phyloP scores from a whole-genome alignment of 805 yeast genomes.

The Myxozyma vanderwaltii region DNA sequence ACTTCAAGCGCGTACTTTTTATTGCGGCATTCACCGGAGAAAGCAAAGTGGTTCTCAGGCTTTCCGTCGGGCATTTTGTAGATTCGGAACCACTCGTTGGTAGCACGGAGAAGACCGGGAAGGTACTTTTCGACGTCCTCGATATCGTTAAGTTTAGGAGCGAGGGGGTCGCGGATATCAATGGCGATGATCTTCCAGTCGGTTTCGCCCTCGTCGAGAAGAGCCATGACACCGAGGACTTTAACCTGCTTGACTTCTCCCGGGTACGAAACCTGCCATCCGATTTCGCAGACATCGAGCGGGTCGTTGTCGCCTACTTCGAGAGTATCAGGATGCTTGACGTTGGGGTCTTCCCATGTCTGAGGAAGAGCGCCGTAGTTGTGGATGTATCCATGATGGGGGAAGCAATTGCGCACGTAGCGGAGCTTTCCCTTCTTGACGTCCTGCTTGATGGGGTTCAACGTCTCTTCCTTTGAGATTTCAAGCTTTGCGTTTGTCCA shows the following conservation, averaged over 20 bases:
- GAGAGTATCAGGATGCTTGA: conserved; percentile 49
- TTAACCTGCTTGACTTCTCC: conserved; percentile 86
- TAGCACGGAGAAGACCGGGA: conserved; percentile 91
- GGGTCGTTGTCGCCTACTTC: conserved; percentile 92
- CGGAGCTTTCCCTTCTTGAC: conserved; percentile 85
- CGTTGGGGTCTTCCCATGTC: conserved; percentile 96
- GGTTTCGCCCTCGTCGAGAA: conserved; percentile 95
- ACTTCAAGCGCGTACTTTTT: conserved; percentile 83
- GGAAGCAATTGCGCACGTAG: conserved; percentile 96
- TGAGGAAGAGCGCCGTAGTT: conserved; percentile 99
- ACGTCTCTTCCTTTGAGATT: conserved; percentile 61
- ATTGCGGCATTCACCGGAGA: conserved; percentile 88
- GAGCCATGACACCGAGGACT: conserved; percentile 90
- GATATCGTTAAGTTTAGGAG: conserved; percentile 81
- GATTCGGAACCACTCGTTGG: conserved; percentile 97
- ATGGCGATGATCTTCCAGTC: conserved; percentile 97
- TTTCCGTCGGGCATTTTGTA: conserved; percentile 98
- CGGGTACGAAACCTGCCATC: conserved; percentile 56
- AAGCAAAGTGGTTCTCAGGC: conserved; percentile 96
- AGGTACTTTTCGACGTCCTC: conserved; percentile 86
- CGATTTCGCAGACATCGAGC: conserved; percentile 89
- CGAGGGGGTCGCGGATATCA: conserved; percentile 84
- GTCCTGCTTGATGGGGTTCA: conserved; percentile 96
- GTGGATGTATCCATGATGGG: conserved; percentile 97
- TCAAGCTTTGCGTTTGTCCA: conserved; percentile 98